These are phyloP conservation scores for Vitis hybrid DNA, from an alignment of 177 flowering plant genomes.

Conservation along the genomic window DNA sequence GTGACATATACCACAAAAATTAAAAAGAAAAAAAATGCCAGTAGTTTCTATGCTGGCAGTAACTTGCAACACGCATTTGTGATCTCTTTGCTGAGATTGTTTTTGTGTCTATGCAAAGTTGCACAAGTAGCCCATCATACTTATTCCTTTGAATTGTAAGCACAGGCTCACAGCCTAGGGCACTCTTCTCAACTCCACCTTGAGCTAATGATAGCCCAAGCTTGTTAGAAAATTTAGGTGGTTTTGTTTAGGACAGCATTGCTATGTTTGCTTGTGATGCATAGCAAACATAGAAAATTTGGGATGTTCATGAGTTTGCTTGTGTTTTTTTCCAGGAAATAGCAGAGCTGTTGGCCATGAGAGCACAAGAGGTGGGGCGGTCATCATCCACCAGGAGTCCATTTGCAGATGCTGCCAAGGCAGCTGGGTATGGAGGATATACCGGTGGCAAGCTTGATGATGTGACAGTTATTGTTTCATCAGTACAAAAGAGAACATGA, in stretches of 20 bases:
- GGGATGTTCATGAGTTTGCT: neutral
- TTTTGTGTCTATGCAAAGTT: neutral
- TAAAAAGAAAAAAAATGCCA: too few relatives aligned
- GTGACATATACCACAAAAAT: neutral
- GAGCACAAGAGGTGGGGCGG: conserved; percentile 64
- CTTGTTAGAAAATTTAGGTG: too few relatives aligned
- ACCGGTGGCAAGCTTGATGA: conserved; percentile 82
- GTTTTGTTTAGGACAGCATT: neutral
- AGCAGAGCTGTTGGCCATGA: conserved; percentile 53
- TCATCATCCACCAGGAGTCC: conserved; percentile 58
- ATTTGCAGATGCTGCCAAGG: conserved; percentile 80
- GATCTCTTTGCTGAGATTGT: too few relatives aligned
- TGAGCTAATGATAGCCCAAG: too few relatives aligned
- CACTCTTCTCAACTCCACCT: too few relatives aligned
- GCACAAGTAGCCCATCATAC: neutral
- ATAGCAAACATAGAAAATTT: too few relatives aligned
- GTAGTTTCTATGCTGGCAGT: too few relatives aligned
- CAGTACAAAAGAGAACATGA: conserved; percentile 33
- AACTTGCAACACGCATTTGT: neutral
- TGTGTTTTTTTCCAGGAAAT: conserved; percentile 49
- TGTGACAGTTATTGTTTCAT: conserved; percentile 75
- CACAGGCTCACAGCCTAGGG: too few relatives aligned
- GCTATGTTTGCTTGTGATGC: neutral
- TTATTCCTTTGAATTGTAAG: too few relatives aligned
- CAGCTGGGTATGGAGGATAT: conserved; percentile 70